phyloP scores from a whole-genome alignment of 768 basidiomycete genomes.

The Pisolithus microcarpus region DNA sequence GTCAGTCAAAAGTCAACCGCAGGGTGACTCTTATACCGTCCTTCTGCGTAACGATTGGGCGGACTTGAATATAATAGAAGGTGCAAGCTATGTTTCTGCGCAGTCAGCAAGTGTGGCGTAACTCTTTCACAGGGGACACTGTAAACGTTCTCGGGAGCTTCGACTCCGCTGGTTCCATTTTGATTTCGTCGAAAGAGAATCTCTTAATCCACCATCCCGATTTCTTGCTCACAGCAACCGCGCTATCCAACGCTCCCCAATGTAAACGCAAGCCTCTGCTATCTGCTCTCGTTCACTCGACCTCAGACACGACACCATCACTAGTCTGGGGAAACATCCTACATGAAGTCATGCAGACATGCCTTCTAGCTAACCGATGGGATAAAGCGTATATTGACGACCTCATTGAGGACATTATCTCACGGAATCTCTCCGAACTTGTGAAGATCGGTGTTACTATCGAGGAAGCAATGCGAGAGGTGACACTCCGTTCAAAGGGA shows the following conservation, averaged over 20 bases:
- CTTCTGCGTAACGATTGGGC: conserved; percentile 77
- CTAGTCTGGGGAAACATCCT: conserved; percentile 90
- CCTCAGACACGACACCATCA: conserved; percentile 54
- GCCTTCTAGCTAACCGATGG: conserved; percentile 57
- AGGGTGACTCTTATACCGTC: conserved; percentile 39
- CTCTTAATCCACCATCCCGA: conserved; percentile 89
- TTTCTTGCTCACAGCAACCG: conserved; percentile 82
- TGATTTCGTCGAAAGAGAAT: conserved; percentile 56
- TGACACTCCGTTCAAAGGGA: conserved; percentile 56
- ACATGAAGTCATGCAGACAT: conserved; percentile 85
- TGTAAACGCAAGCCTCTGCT: conserved; percentile 88
- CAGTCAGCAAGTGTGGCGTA: not conserved
- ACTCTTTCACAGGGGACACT: conserved; percentile 54
- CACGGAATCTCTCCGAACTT: conserved; percentile 50
- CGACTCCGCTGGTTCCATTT: conserved; percentile 36
- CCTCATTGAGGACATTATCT: conserved; percentile 50
- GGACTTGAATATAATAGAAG: conserved; percentile 50
- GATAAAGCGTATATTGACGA: conserved; percentile 54
- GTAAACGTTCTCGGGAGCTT: conserved; percentile 66
- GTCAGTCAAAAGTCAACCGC: conserved; percentile 36
- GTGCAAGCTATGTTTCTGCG: conserved; percentile 30
- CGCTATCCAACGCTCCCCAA: conserved; percentile 73
- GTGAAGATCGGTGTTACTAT: conserved; percentile 50
- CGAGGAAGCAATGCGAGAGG: conserved; percentile 59
- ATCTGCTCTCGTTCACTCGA: conserved; percentile 50